These are phyloP conservation scores for Polychytrium aggregatum DNA, from an alignment of 192 early-diverging fungal genomes.

Conservation along the genomic window DNA sequence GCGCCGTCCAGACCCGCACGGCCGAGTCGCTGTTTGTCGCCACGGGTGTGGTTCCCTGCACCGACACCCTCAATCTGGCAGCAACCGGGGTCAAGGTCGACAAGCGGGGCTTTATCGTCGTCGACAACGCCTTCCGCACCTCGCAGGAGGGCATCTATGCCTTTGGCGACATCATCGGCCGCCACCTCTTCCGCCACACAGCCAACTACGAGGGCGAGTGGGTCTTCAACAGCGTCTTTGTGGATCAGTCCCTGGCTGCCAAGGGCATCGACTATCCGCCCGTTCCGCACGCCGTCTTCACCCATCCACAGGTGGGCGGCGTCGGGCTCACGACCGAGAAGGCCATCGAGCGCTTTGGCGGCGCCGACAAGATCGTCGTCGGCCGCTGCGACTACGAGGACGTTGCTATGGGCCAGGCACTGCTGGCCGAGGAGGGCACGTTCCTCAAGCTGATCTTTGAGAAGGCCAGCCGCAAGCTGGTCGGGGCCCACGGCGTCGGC, in stretches of 20 bases:
- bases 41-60: conserved; percentile 18
- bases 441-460: conserved; percentile 22
- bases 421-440: conserved; percentile 15
- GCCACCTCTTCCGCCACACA: conserved; percentile 23
- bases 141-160: conserved; percentile 12
- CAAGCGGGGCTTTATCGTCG: conserved; percentile 11
- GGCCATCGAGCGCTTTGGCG: conserved; percentile 7
- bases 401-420: conserved; percentile 23
- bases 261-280: conserved; percentile 17
- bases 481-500: conserved; percentile 27
- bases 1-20: not conserved
- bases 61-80: conserved; percentile 6
- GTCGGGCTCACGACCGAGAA: conserved; percentile 21
- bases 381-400: conserved; percentile 14
- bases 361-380: conserved; percentile 15
- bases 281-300: conserved; percentile 25
- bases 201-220: conserved; percentile 28
- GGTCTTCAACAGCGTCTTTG: conserved; percentile 13
- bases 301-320: conserved; percentile 22
- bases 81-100: conserved; percentile 6
- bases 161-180: conserved; percentile 24
- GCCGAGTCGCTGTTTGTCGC: conserved; percentile 18
- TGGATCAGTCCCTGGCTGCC: not conserved
- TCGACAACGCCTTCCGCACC: conserved; percentile 16
- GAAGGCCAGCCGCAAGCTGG: conserved; percentile 6